These are phyloP conservation scores for Megacollybia marginata DNA, from an alignment of 768 basidiomycete species.

Conservation along the genomic window DNA sequence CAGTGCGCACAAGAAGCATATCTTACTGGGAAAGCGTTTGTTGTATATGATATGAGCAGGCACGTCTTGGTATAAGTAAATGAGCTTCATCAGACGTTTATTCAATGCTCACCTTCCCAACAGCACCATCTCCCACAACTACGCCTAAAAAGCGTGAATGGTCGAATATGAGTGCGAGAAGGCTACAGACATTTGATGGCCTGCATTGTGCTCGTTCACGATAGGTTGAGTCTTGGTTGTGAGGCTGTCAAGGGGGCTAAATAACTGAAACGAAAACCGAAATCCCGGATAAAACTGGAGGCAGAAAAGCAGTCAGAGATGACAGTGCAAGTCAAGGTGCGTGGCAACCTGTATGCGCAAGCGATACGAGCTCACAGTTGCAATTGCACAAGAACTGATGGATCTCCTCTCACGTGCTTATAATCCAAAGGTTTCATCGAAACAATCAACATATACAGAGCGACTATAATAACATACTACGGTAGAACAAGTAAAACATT, in stretches of 20 bases:
- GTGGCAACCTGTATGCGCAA: too few species aligned
- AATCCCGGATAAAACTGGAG: neutral
- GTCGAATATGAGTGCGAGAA: neutral
- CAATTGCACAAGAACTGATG: too few species aligned
- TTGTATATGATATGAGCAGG: constrained; percentile 98
- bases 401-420: too few species aligned
- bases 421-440: too few species aligned
- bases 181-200: constrained; percentile 76
- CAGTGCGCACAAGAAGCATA: neutral
- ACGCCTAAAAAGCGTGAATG: constrained; percentile 54
- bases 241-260: neutral
- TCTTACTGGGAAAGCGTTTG: constrained; percentile 91
- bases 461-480: too few species aligned
- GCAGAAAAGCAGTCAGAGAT: too few species aligned
- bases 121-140: constrained; percentile 97
- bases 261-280: neutral
- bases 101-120: constrained; percentile 73
- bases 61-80: constrained; percentile 62
- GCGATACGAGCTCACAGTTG: too few species aligned
- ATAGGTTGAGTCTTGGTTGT: constrained; percentile 8
- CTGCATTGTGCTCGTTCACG: constrained; percentile 52
- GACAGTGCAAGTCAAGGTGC: too few species aligned
- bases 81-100: constrained; percentile 4
- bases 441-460: too few species aligned
- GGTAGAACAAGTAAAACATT: too few species aligned